Evolutionary conservation across 805 yeast species (phyloP), one percentile per base, ranked within the genome.

Genomic region (Starmerella gropengiesseri): DNA sequence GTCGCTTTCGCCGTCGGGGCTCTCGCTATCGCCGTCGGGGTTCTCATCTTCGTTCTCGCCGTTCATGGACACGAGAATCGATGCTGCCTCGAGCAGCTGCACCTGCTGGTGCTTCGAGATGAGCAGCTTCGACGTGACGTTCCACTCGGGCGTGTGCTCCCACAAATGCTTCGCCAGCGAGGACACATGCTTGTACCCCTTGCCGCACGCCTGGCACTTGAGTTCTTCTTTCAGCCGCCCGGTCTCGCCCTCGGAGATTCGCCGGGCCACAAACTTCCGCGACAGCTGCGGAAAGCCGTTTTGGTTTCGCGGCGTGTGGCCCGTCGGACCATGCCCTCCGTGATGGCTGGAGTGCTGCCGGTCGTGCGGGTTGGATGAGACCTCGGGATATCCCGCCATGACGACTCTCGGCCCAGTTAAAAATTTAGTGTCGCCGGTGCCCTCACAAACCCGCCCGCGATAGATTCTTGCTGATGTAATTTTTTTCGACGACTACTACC

Each of bases 111-210:
- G 93, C 60, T 82, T 82, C n/a, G 84, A 78, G 28, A 85, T 82
- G 28, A 80, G 66, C 41, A 84, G 65, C 58, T 81, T 81, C 52
- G 82, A 79, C 3, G 94, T 85, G 59, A 79, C 78, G 55, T 77
- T 81, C 95, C 95, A 84, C 58, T 85, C 94, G 0, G 94, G 94
- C 0, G 95, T 84, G 60, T 84, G 95, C 57, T 84, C 95, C 94
- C 94, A 84, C 30, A 84, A 63, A 62, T 83, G 94, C 60, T 83
- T 83, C 2, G 93, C 91, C 46, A 83, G 68, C n/a, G 87, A 78
- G 1, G 86, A 77, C 5, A 84, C 80, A 63, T 84, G 95, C 59
- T 83, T 85, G 59, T 84, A 84, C 18, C 91, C 93, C 60, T 84
- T 84, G 3, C 94, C 94, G 55, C 95, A 84, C 4, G 91, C 84